These are phyloP conservation scores for Annulohypoxylon moriforme DNA, from an alignment of 495 filamentous ascomycete genomes.

Conservation along the genomic window DNA sequence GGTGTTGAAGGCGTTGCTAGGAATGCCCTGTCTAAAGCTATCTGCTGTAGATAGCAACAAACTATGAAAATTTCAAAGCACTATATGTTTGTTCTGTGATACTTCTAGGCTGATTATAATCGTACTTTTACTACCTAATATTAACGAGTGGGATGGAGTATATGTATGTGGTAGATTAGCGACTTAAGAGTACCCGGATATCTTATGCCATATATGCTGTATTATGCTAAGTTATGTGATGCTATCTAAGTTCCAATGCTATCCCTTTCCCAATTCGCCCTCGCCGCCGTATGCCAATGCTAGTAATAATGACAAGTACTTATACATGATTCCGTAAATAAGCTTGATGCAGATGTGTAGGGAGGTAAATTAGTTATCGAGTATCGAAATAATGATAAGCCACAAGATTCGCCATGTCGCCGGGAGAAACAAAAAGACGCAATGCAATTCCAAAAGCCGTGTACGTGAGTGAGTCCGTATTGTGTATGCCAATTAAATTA, in stretches of 20 bases:
- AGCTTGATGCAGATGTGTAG: not conserved
- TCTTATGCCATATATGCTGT: conserved; percentile 20
- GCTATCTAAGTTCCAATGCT: not conserved
- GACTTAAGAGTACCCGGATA: not conserved
- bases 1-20: conserved; percentile 36
- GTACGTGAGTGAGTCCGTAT: not conserved
- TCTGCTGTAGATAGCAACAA: not conserved
- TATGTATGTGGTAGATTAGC: not conserved
- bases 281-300: conserved; percentile 10
- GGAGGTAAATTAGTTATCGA: not conserved
- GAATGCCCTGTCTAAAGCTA: not conserved
- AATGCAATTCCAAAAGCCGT: conserved; percentile 9
- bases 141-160: not conserved
- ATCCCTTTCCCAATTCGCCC: not conserved
- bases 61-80: not conserved
- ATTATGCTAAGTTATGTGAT: conserved; percentile 17
- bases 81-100: not conserved
- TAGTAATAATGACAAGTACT: conserved; percentile 7
- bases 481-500: not conserved
- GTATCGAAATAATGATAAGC: not conserved
- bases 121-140: not conserved
- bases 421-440: not conserved
- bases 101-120: not conserved
- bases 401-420: not conserved
- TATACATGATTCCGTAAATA: conserved; percentile 8